Conservation (phyloP, 768 basidiomycete species). For the Termitomyces eurrhizus region DNA sequence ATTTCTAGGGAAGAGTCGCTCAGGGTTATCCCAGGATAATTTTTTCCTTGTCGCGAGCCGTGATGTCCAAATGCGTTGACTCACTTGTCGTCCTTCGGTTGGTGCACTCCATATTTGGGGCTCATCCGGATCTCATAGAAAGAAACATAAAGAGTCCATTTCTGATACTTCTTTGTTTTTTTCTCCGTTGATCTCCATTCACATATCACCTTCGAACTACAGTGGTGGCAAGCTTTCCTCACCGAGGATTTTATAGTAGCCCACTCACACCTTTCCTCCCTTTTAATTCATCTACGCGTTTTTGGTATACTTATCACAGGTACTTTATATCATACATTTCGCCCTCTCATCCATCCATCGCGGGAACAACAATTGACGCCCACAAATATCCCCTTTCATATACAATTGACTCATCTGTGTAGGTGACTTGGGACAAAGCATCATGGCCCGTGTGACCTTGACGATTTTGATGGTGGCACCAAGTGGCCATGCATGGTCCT, state of each 20-base stretch:
- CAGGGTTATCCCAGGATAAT: no score
- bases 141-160: neutral
- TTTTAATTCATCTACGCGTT: neutral
- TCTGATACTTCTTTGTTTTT: slow-evolving; percentile 14
- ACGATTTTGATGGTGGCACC: neutral
- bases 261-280: neutral
- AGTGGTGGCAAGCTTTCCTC: neutral
- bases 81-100: no score
- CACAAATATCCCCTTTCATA: neutral
- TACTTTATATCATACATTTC: neutral
- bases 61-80: no score
- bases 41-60: no score
- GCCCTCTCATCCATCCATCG: neutral
- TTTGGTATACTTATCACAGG: neutral
- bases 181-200: slow-evolving; percentile 14
- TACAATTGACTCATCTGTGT: neutral
- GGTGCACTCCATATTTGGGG: no score
- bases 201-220: slow-evolving; percentile 6
- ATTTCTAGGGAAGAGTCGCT: no score
- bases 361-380: neutral
- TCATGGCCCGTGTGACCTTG: neutral
- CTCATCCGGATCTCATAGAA: neutral
- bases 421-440: neutral
- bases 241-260: neutral
- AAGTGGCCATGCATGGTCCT: neutral